These are phyloP conservation scores for Geosmithia morbida DNA, from an alignment of 2,329 filamentous ascomycete genomes.

Conservation along the genomic window DNA sequence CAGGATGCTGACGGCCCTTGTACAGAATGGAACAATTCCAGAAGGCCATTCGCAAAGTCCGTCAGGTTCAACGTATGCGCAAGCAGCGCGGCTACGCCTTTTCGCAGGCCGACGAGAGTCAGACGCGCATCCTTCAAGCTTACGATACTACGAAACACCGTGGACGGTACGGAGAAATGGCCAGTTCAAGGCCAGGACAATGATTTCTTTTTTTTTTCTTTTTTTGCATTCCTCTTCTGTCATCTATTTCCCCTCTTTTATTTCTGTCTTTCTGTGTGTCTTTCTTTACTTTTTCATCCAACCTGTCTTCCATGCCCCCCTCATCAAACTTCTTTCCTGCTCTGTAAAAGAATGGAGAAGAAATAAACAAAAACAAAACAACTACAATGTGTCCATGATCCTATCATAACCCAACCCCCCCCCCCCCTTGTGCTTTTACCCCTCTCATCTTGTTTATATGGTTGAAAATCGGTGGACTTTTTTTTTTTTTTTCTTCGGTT, in stretches of 20 bases:
- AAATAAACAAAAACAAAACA: not conserved
- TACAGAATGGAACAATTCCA: conserved; percentile 97
- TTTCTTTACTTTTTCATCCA: not conserved
- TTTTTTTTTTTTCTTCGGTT: too few species aligned
- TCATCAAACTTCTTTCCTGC: not conserved
- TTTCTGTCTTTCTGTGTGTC: too few species aligned
- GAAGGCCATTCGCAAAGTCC: conserved; percentile 95
- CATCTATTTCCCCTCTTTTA: not conserved
- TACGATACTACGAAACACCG: conserved; percentile 92
- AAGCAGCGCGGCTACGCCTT: conserved; percentile 98
- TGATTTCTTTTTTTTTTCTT: not conserved
- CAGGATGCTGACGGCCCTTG: not conserved
- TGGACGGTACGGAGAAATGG: conserved; percentile 93
- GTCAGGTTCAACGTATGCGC: conserved; percentile 96
- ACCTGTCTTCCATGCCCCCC: not conserved
- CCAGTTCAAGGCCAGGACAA: conserved; percentile 23
- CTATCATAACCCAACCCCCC: too few species aligned
- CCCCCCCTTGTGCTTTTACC: too few species aligned
- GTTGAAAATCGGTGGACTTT: not conserved
- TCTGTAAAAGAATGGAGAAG: too few species aligned
- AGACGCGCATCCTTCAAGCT: conserved; percentile 87
- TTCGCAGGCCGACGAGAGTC: conserved; percentile 91
- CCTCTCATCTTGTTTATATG: not conserved
- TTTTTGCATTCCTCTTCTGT: not conserved
- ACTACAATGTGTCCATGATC: not conserved